phyloP scores from a whole-genome alignment of 2,329 filamentous ascomycete species.

The Polychaeton citri region DNA sequence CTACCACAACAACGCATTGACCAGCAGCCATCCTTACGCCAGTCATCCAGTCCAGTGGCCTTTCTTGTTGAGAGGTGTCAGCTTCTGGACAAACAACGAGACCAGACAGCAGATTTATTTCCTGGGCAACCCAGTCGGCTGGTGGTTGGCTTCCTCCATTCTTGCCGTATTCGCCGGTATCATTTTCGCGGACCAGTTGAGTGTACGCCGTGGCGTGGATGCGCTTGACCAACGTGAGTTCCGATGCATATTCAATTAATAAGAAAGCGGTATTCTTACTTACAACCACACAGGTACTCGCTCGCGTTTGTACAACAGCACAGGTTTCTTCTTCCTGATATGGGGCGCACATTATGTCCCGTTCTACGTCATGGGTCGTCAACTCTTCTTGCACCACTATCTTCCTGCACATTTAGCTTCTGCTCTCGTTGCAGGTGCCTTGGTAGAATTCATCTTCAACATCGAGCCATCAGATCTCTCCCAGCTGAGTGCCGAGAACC shows the following conservation, averaged over 20 bases:
- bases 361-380: constrained; percentile 95
- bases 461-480: constrained; percentile 57
- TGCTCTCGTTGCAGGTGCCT: constrained; percentile 73
- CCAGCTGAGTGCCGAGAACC: constrained; percentile 30
- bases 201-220: constrained; percentile 82
- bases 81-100: constrained; percentile 97
- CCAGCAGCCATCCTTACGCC: constrained; percentile 90
- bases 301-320: constrained; percentile 92
- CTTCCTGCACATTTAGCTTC: constrained; percentile 89
- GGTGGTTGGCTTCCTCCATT: constrained; percentile 90
- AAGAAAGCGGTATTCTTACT: too few relatives aligned
- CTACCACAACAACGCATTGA: constrained; percentile 97
- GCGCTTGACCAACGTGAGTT: constrained; percentile 82
- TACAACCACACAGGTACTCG: constrained; percentile 55
- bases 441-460: constrained; percentile 94
- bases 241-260: not conserved
- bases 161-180: constrained; percentile 90
- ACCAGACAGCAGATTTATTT: constrained; percentile 98
- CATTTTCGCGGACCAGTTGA: constrained; percentile 82
- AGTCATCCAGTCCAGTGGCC: constrained; percentile 96
- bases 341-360: constrained; percentile 97
- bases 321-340: constrained; percentile 95
- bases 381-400: constrained; percentile 97
- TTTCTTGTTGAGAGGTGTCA: constrained; percentile 90
- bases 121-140: constrained; percentile 88